These are phyloP conservation scores for Evansstolkia leycettana DNA, from an alignment of 495 filamentous ascomycete species.

Conservation along the genomic window DNA sequence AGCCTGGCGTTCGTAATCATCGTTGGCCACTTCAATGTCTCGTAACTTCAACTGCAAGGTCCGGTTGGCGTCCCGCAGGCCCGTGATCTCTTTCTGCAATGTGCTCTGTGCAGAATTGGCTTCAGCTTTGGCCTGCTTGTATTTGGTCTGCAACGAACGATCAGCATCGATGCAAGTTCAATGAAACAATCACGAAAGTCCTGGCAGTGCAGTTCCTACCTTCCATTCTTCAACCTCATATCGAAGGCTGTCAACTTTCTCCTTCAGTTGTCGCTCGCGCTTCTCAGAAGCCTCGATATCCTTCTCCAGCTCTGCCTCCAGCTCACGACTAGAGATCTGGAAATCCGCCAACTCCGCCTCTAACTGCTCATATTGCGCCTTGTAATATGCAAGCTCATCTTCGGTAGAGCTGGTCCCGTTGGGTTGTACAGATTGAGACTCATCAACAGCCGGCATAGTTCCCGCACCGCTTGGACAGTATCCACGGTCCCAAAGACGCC, in stretches of 20 bases:
- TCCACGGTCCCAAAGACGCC: slow-evolving; percentile 13
- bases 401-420: slow-evolving; percentile 44
- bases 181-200: neutral
- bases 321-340: slow-evolving; percentile 81
- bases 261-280: slow-evolving; percentile 69
- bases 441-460: slow-evolving; percentile 46
- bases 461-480: slow-evolving; percentile 5
- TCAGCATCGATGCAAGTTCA: too few relatives aligned
- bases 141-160: slow-evolving; percentile 57
- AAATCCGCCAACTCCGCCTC: slow-evolving; percentile 90
- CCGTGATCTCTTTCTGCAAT: slow-evolving; percentile 93
- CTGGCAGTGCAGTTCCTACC: slow-evolving; percentile 31
- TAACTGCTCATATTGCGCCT: slow-evolving; percentile 85
- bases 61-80: slow-evolving; percentile 70
- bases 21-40: slow-evolving; percentile 95
- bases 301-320: slow-evolving; percentile 91
- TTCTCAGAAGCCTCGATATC: slow-evolving; percentile 94
- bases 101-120: slow-evolving; percentile 67
- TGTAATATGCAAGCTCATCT: slow-evolving; percentile 83
- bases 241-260: slow-evolving; percentile 70
- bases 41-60: slow-evolving; percentile 70
- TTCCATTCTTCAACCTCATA: slow-evolving; percentile 99
- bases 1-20: slow-evolving; percentile 94
- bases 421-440: slow-evolving; percentile 50
- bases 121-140: slow-evolving; percentile 88